Conservation (phyloP, 345 rosid genomes). For the Lepidium didymum region DNA sequence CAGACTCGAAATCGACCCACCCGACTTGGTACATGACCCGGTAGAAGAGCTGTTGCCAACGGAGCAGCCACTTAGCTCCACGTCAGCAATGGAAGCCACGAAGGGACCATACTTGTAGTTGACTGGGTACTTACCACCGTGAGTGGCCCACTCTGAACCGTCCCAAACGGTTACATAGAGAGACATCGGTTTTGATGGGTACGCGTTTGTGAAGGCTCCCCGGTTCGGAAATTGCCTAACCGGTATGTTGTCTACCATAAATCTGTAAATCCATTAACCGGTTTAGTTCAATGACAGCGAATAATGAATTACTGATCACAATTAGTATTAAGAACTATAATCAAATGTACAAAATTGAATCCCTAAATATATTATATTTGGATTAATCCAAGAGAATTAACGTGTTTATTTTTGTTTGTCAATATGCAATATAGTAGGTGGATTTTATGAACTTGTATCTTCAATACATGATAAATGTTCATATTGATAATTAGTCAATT, state of each 20-base stretch:
- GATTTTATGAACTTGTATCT: background rate
- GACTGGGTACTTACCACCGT: conserved; percentile 90
- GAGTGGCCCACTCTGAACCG: conserved; percentile 93
- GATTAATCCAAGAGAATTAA: background rate
- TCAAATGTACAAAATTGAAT: background rate
- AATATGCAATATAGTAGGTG: background rate
- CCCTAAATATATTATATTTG: background rate
- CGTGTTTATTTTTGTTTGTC: background rate
- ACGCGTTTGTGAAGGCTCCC: conserved; percentile 38
- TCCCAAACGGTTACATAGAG: conserved; percentile 83
- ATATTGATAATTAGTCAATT: background rate
- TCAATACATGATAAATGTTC: background rate
- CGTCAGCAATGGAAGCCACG: conserved; percentile 51
- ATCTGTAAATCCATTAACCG: conserved; percentile 37
- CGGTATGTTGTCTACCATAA: conserved; percentile 75
- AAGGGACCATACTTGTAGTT: conserved; percentile 77
- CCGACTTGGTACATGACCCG: conserved; percentile 40
- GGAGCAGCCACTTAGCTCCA: conserved; percentile 53
- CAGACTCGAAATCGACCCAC: conserved; percentile 35
- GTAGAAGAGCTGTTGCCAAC: conserved; percentile 20
- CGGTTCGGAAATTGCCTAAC: conserved; percentile 57
- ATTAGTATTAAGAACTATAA: too few relatives aligned
- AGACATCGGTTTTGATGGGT: conserved; percentile 85
- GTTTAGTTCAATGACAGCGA: background rate
- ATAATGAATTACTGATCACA: too few relatives aligned